Percentiles rank a stretch among this genome's conserved stretches.
Conservation (phyloP, 2,329 filamentous ascomycete species). For the Fusarium sp. region DNA sequence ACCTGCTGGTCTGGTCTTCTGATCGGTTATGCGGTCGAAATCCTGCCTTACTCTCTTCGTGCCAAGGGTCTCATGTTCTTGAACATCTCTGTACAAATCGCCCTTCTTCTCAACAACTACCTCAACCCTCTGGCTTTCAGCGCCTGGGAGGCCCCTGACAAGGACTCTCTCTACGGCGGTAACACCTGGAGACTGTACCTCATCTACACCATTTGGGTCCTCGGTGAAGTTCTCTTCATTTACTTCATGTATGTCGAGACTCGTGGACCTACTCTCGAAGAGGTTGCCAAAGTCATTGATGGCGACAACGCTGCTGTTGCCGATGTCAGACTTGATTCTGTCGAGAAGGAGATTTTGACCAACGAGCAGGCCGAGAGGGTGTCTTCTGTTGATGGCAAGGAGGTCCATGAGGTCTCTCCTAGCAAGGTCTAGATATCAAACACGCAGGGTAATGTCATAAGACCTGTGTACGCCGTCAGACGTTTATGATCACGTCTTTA, state of each 20-base stretch:
- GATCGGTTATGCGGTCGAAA: slow-evolving; percentile 69
- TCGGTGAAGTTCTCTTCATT: slow-evolving; percentile 70
- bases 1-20: slow-evolving; percentile 71
- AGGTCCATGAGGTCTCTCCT: slow-evolving; percentile 13
- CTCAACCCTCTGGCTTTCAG: slow-evolving; percentile 38
- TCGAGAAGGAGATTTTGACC: slow-evolving; percentile 62
- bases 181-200: slow-evolving; percentile 75
- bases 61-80: slow-evolving; percentile 73
- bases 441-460: background rate
- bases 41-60: slow-evolving; percentile 70
- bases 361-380: slow-evolving; percentile 7
- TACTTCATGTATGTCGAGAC: slow-evolving; percentile 79
- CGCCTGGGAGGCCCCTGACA: background rate
- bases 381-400: slow-evolving; percentile 13
- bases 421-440: slow-evolving; percentile 6
- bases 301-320: slow-evolving; percentile 69
- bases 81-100: slow-evolving; percentile 73
- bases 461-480: background rate
- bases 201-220: slow-evolving; percentile 74
- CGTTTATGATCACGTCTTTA: background rate
- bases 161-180: slow-evolving; percentile 64
- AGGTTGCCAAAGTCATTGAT: slow-evolving; percentile 74
- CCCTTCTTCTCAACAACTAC: slow-evolving; percentile 71
- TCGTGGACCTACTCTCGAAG: slow-evolving; percentile 76
- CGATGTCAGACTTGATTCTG: slow-evolving; percentile 65